These are phyloP conservation scores for Echites panduratus DNA, from an alignment of 257 asterid species.

Conservation along the genomic window DNA sequence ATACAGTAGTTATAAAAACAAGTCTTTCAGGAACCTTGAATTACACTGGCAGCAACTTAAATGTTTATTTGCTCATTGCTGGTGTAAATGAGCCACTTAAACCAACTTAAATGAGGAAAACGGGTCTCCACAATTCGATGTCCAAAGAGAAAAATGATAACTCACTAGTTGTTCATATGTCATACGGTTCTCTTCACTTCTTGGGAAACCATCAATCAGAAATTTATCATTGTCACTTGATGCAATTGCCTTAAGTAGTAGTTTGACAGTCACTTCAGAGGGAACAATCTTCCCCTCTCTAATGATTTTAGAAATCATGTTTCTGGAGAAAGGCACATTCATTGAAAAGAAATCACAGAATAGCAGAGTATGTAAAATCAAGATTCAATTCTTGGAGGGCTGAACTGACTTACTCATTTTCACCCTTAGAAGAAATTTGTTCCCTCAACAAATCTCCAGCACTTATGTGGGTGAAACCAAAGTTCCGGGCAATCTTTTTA, in stretches of 20 bases:
- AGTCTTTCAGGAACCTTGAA: not conserved
- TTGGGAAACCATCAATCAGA: constrained; percentile 96
- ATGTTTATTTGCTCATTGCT: not conserved
- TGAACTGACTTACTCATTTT: constrained; percentile 50
- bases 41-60: not conserved
- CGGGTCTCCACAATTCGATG: constrained; percentile 5
- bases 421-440: constrained; percentile 59
- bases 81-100: not conserved
- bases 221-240: constrained; percentile 46
- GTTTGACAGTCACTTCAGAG: constrained; percentile 83
- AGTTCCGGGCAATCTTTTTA: constrained; percentile 57
- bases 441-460: constrained; percentile 94
- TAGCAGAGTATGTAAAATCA: not conserved
- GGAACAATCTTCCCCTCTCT: constrained; percentile 91
- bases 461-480: constrained; percentile 87
- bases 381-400: not conserved
- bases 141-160: constrained; percentile 23
- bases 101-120: not conserved
- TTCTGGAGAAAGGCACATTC: constrained; percentile 38
- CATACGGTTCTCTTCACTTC: constrained; percentile 88
- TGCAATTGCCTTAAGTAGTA: constrained; percentile 68
- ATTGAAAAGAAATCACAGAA: not conserved
- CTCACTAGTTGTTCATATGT: constrained; percentile 78
- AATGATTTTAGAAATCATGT: constrained; percentile 69
- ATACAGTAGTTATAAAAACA: not conserved